Base-by-base conservation (phyloP, 352 stramenopile genomes). In the Globisporangium cylindrosporum region DNA sequence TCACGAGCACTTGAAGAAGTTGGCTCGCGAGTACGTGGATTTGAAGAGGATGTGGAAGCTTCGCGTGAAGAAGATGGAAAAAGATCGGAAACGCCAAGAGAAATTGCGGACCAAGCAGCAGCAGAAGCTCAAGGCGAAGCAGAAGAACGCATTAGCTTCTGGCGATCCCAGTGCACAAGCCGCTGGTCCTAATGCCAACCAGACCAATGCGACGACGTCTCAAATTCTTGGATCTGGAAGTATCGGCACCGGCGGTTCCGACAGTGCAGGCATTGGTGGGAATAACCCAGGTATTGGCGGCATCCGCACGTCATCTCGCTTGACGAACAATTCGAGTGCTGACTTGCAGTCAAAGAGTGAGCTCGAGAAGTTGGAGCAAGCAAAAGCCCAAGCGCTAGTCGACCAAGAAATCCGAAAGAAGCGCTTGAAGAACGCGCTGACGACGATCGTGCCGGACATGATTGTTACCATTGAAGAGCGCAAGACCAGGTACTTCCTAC, bases 1-100 rank as follows among this genome's bases (percentile, higher is more conserved):
- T n/a, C 70, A 92, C 64, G 81, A 91, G 25, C 77, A 88, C 38
- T 68, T 93, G 60, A 89, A 89, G 29, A 82, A 77, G 36, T 74
- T 95, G 5, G 87, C 89, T 6, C 76, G 82, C 20, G 89, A 96
- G 27, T 96, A 93, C 49, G 68, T 94, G 6, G 82, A 94, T 15
- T 63, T 94, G 49, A 92, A 95, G 54, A 92, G 90, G 62, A 66
- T 76, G 20, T 96, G 89, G 89, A 92, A 93, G 62, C 49, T 81
- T n/a, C 84, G 86, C 25, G 86, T 96, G 34, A 96, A 95, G 67
- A 91, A 82, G 63, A 79, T 96, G 59, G 89, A 96, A 66, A 96
- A 96, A 64, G 89, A 93, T 60, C 81, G 87, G 15, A 96, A 96
- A 61, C 84, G 86, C 1, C 85, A 93, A 71, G 87, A 94, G 54